Evolutionary conservation across 2,329 filamentous ascomycete species (phyloP), one percentile per base, ranked within the genome.

Genomic region (Stagonosporopsis tanaceti): DNA sequence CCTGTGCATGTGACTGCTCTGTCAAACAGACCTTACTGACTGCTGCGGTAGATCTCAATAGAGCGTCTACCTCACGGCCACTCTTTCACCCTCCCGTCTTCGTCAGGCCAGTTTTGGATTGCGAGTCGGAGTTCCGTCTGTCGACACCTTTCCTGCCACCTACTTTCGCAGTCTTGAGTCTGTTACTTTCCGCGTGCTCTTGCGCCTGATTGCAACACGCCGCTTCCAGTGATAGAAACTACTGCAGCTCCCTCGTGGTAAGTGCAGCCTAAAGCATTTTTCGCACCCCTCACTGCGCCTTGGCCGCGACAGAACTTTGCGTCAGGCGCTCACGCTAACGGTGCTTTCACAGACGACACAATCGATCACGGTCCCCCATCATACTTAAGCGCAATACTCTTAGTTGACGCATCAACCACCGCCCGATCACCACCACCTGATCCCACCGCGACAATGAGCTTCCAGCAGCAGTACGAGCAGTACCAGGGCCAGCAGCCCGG

Each of bases 401-500:
- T 64, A 64, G 59, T 61, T 59, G 50, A 53, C 53, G 47, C 35
- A 46, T 50, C 57, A 53, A 51, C 50, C 50, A 54, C 42, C 46
- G 55, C 47, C 46, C 60, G 51, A 63, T 60, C 61, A 56, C 22
- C 61, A 66, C 56, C 63, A 52, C 53, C 52, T 64, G 55, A 64
- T 65, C 62, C 32, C 48, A 52, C 37, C 47, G 54, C 59, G 75
- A 84, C 65, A 57, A 89, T 89, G 87, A 87, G 85, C 74, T 89
- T 87, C 80, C 83, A 85, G 61, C 84, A 85, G 62, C 86, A 86
- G 76, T 87, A 86, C 77, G 86, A 89, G 69, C 80, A 83, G 63
- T 87, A 85, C 76, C 85, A 84, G 71, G 84, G 84, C 74, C 86
- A 87, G 75, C 84, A 84, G 66, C 78, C 78, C 63, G 80, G 72